phyloP scores from a whole-genome alignment of 2,329 filamentous ascomycete species.

The Whalleya microplaca region DNA sequence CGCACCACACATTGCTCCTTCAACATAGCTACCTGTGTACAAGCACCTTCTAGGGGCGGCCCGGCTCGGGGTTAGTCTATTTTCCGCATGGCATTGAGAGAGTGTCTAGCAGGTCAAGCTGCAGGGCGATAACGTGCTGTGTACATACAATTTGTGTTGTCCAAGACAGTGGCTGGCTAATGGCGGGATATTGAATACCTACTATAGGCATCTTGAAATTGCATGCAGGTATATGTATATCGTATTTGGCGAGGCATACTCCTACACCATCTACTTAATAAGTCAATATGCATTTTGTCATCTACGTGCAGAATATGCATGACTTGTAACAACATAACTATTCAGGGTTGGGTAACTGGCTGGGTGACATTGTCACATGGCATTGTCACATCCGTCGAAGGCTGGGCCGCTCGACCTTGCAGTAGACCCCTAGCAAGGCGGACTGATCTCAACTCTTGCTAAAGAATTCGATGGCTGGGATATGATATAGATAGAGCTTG shows the following conservation, averaged over 20 bases:
- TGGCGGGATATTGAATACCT: too few relatives aligned
- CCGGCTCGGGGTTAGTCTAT: too few relatives aligned
- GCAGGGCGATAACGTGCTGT: too few relatives aligned
- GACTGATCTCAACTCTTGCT: background rate
- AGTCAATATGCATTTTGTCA: background rate
- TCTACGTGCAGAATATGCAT: background rate
- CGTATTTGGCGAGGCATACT: background rate
- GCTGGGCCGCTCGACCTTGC: background rate
- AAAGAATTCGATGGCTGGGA: background rate
- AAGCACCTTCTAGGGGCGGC: too few relatives aligned
- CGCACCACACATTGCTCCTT: background rate
- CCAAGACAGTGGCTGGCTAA: too few relatives aligned
- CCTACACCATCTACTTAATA: background rate
- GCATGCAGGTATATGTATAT: background rate
- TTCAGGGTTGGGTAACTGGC: background rate
- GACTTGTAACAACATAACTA: background rate
- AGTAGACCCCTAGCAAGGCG: background rate
- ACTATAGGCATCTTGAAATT: background rate
- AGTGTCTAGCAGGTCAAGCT: too few relatives aligned
- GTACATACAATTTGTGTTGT: too few relatives aligned
- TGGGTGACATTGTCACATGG: background rate
- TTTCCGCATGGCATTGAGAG: too few relatives aligned
- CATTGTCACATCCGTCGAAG: background rate
- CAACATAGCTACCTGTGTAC: too few relatives aligned
- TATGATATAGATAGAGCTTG: background rate